phyloP scores from a whole-genome alignment of 1,139 yeast genomes.

The Chernovozyma sophiae-reginae region DNA sequence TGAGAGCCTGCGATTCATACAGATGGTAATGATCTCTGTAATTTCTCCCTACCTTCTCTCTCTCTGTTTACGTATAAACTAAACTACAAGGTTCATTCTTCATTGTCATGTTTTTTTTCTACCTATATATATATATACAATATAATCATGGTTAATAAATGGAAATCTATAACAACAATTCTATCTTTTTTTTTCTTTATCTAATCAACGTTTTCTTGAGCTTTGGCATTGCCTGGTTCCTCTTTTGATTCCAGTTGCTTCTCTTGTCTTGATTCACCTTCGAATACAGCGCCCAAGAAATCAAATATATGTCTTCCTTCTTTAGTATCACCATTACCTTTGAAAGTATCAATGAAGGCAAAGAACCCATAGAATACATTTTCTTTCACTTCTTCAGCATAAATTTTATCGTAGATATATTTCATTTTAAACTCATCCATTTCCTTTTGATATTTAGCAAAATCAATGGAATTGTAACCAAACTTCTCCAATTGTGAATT shows the following conservation, averaged over 20 bases:
- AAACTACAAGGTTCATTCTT: not conserved
- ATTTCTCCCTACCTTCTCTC: no score
- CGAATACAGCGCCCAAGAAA: slow-evolving; percentile 60
- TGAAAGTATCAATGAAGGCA: slow-evolving; percentile 79
- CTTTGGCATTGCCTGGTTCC: slow-evolving; percentile 6
- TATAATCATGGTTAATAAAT: not conserved
- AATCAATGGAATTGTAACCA: slow-evolving; percentile 78
- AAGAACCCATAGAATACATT: slow-evolving; percentile 87
- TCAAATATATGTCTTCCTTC: slow-evolving; percentile 57
- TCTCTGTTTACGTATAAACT: no score
- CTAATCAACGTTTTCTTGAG: slow-evolving; percentile 14
- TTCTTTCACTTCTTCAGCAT: slow-evolving; percentile 81
- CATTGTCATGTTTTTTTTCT: not conserved
- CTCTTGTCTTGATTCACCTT: slow-evolving; percentile 15
- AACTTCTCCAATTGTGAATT: slow-evolving; percentile 66
- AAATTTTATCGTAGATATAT: slow-evolving; percentile 87
- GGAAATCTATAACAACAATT: not conserved
- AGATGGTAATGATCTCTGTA: no score
- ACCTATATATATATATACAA: not conserved
- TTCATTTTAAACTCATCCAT: slow-evolving; percentile 86
- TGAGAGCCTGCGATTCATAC: no score
- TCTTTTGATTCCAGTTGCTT: not conserved
- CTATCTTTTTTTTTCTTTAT: not conserved
- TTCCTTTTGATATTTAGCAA: slow-evolving; percentile 59
- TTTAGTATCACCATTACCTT: slow-evolving; percentile 24